Conservation (phyloP, 2,329 filamentous ascomycete species). For the Aspergillus sp. region DNA sequence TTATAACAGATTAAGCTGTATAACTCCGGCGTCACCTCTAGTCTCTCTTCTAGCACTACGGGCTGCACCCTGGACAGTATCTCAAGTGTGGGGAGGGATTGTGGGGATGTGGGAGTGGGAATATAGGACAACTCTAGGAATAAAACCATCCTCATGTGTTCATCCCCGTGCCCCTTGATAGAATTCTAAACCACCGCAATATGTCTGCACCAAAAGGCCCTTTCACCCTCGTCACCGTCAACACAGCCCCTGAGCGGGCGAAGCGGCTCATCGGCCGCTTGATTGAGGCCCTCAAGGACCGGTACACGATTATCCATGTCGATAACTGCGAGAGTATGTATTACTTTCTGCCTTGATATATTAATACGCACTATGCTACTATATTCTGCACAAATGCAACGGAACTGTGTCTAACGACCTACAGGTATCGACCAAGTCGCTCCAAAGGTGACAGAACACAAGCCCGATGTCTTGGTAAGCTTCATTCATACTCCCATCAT, state of each 20-base stretch:
- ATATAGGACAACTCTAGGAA: background rate
- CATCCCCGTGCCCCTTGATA: background rate
- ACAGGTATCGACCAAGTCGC: slow-evolving; percentile 56
- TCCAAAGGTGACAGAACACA: slow-evolving; percentile 50
- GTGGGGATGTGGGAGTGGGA: slow-evolving; percentile 3
- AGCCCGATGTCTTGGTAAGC: slow-evolving; percentile 57
- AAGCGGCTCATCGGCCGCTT: slow-evolving; percentile 62
- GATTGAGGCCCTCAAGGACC: slow-evolving; percentile 60
- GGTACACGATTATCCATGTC: slow-evolving; percentile 62
- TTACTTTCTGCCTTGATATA: background rate
- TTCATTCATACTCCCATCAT: background rate
- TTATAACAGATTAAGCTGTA: background rate
- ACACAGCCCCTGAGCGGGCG: slow-evolving; percentile 66
- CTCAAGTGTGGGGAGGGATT: background rate
- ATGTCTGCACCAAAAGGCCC: slow-evolving; percentile 52
- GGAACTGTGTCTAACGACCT: background rate
- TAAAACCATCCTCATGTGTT: background rate
- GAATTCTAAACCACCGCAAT: background rate
- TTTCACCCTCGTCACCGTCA: slow-evolving; percentile 66
- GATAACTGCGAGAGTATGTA: slow-evolving; percentile 61
- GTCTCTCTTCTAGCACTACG: background rate
- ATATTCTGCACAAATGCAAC: background rate
- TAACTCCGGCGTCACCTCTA: background rate
- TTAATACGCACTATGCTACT: background rate
- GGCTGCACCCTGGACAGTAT: background rate